These are phyloP conservation scores for Articulospora tetracladia DNA, from an alignment of 495 filamentous ascomycete genomes.

Conservation along the genomic window DNA sequence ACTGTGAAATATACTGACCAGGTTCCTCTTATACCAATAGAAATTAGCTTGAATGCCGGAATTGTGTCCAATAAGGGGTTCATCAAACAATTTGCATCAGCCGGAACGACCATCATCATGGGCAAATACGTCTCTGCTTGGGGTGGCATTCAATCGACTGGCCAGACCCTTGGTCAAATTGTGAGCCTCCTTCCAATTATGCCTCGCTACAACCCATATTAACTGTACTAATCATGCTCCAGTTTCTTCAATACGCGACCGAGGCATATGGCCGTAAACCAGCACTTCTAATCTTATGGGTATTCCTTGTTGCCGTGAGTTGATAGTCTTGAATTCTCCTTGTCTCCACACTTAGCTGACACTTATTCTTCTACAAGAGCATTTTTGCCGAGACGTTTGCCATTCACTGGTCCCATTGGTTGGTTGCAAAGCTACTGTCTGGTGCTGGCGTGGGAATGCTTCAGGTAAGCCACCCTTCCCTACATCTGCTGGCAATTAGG, in stretches of 20 bases:
- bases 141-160: conserved; percentile 38
- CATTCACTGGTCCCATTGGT: conserved; percentile 35
- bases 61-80: conserved; percentile 39
- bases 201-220: neutral
- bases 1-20: neutral
- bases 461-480: too few relatives aligned
- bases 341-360: neutral
- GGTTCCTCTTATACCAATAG: conserved; percentile 15
- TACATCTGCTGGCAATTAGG: too few relatives aligned
- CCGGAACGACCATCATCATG: conserved; percentile 30
- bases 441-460: conserved; percentile 40
- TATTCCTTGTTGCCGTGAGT: conserved; percentile 20
- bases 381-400: conserved; percentile 36
- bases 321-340: neutral
- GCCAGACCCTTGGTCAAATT: conserved; percentile 28
- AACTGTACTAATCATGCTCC: neutral
- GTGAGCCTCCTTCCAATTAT: neutral
- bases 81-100: conserved; percentile 31
- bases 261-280: conserved; percentile 29
- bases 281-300: conserved; percentile 31
- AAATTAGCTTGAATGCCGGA: conserved; percentile 39
- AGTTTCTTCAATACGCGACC: conserved; percentile 13
- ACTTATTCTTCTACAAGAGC: conserved; percentile 25
- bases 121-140: conserved; percentile 37
- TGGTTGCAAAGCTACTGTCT: conserved; percentile 38